These are phyloP conservation scores for Ustilago tritici DNA, from an alignment of 1,284 basidiomycete species.

Conservation along the genomic window DNA sequence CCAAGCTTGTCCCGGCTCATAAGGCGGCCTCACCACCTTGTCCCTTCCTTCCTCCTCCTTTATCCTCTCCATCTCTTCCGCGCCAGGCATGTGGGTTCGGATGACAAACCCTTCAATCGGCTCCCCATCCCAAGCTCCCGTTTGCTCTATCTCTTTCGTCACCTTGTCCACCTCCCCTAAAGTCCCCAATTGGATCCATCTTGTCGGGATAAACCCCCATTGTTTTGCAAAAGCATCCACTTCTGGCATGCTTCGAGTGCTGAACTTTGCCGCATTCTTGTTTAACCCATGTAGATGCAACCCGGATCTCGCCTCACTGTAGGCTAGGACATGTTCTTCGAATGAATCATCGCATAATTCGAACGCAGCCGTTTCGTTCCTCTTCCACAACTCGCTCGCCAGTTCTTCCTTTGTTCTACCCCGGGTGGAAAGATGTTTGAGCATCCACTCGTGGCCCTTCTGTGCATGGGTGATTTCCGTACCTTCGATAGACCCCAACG, in stretches of 20 bases:
- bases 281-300: slow-evolving; percentile 90
- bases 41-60: background rate
- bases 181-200: slow-evolving; percentile 75
- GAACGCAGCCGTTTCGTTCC: slow-evolving; percentile 85
- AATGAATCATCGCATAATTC: slow-evolving; percentile 95
- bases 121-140: slow-evolving; percentile 82
- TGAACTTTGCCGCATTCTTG: slow-evolving; percentile 78
- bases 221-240: slow-evolving; percentile 81
- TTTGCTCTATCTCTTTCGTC: slow-evolving; percentile 78
- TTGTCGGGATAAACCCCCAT: slow-evolving; percentile 92
- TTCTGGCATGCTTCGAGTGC: slow-evolving; percentile 75
- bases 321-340: slow-evolving; percentile 94
- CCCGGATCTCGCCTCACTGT: slow-evolving; percentile 84
- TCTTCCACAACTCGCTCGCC: slow-evolving; percentile 81
- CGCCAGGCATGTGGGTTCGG: slow-evolving; percentile 60
- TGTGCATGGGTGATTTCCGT: slow-evolving; percentile 76
- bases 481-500: slow-evolving; percentile 52
- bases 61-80: slow-evolving; percentile 68
- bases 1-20: slow-evolving; percentile 81
- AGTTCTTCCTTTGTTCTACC: slow-evolving; percentile 81
- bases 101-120: slow-evolving; percentile 97
- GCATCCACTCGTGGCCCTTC: slow-evolving; percentile 85
- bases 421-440: slow-evolving; percentile 77
- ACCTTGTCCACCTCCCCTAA: slow-evolving; percentile 81
- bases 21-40: slow-evolving; percentile 56